phyloP scores from a whole-genome alignment of 495 filamentous ascomycete species.

The Daldinia concentrica region DNA sequence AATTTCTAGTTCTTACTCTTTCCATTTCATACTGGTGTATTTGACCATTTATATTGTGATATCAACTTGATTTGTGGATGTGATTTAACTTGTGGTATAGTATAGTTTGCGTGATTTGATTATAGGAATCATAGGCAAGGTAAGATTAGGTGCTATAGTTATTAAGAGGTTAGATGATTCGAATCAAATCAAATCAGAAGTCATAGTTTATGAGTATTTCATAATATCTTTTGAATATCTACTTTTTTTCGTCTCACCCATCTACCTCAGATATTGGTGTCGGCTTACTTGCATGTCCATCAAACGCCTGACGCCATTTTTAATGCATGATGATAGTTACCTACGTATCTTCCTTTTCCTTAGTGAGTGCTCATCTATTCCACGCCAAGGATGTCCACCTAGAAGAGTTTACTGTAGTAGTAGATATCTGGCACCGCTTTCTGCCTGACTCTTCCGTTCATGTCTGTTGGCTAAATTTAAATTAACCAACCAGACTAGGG shows the following conservation, averaged over 20 bases:
- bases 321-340: slow-evolving; percentile 21
- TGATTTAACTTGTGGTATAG: not conserved
- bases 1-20: not conserved
- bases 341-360: not conserved
- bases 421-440: not conserved
- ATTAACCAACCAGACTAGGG: not conserved
- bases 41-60: not conserved
- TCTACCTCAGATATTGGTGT: not conserved
- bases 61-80: not conserved
- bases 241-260: not conserved
- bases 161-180: no score
- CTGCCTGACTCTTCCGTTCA: not conserved
- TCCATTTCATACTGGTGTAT: not conserved
- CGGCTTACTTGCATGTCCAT: slow-evolving; percentile 3
- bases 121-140: not conserved
- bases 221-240: slow-evolving; percentile 3
- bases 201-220: not conserved
- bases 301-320: slow-evolving; percentile 28
- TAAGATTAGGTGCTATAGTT: not conserved
- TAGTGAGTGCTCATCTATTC: not conserved
- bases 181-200: no score
- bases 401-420: not conserved
- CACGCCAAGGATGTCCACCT: not conserved
- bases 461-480: not conserved
- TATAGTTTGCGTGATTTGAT: not conserved